phyloP scores from a whole-genome alignment of 805 yeast species.

The Starmerella kuoi region DNA sequence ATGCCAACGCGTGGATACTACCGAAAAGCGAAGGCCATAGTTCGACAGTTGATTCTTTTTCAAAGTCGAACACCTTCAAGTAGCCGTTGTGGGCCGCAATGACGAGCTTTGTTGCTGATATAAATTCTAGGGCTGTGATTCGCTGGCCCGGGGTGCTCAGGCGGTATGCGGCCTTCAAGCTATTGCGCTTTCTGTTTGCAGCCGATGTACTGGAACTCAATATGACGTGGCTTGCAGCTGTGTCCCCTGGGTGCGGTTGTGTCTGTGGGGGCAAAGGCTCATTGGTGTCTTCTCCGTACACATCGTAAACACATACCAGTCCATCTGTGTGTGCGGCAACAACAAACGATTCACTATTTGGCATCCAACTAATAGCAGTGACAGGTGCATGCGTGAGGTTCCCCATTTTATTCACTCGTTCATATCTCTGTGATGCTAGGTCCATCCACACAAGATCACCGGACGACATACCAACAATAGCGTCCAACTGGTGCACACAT shows the following conservation, averaged over 20 bases:
- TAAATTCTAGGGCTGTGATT: slow-evolving; percentile 36
- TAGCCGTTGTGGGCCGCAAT: slow-evolving; percentile 58
- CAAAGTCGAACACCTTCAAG: slow-evolving; percentile 43
- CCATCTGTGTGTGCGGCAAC: slow-evolving; percentile 56
- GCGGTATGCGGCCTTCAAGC: slow-evolving; percentile 42
- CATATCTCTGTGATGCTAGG: slow-evolving; percentile 37
- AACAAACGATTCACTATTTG: slow-evolving; percentile 34
- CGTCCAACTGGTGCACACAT: slow-evolving; percentile 33
- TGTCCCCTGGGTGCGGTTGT: background rate
- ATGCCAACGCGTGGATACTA: slow-evolving; percentile 42
- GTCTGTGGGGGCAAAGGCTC: slow-evolving; percentile 5
- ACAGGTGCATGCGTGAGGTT: slow-evolving; percentile 35
- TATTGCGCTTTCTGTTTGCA: background rate
- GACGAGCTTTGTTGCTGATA: slow-evolving; percentile 30
- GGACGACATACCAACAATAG: slow-evolving; percentile 48
- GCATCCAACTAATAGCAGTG: slow-evolving; percentile 38
- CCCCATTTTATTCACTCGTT: slow-evolving; percentile 43
- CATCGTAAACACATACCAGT: slow-evolving; percentile 40
- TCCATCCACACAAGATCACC: slow-evolving; percentile 60
- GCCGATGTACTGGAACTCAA: background rate
- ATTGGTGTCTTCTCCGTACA: slow-evolving; percentile 37
- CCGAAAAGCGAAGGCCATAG: slow-evolving; percentile 54
- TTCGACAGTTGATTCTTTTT: slow-evolving; percentile 37
- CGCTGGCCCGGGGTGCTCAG: slow-evolving; percentile 40
- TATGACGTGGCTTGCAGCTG: background rate